phyloP scores from a whole-genome alignment of 139 green algal genomes.

The Choricystis sp. region DNA sequence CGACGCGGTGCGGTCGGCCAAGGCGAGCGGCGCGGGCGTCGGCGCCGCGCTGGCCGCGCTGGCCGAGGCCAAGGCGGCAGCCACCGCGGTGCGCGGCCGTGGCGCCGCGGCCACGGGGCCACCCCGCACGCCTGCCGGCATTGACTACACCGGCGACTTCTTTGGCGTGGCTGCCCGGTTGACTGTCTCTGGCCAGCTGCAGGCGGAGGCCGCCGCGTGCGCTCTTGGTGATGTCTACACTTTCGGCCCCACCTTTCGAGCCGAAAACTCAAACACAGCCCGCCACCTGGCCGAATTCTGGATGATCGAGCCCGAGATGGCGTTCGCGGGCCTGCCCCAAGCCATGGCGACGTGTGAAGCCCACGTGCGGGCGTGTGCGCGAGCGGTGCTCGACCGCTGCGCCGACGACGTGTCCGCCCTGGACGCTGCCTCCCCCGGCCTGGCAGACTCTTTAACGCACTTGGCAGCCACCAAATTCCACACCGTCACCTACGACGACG shows the following conservation, averaged over 20 bases:
- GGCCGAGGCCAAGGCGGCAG: conserved; percentile 47
- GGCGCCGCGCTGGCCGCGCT: conserved; percentile 21
- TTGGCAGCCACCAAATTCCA: conserved; percentile 68
- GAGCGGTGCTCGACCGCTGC: conserved; percentile 54
- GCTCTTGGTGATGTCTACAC: conserved; percentile 85
- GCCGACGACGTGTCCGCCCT: conserved; percentile 58
- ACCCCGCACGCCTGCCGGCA: conserved; percentile 17
- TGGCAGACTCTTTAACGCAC: background rate
- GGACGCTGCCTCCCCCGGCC: conserved; percentile 9
- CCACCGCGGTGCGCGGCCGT: conserved; percentile 34
- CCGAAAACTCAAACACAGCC: conserved; percentile 41
- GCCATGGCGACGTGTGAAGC: conserved; percentile 79
- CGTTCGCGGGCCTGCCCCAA: conserved; percentile 55
- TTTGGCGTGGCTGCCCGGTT: conserved; percentile 80
- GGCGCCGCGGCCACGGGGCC: conserved; percentile 20
- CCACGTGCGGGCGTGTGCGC: conserved; percentile 66
- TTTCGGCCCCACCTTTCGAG: conserved; percentile 55
- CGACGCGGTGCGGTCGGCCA: conserved; percentile 13
- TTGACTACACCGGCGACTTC: conserved; percentile 93
- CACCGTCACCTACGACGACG: conserved; percentile 83
- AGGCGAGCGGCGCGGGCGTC: conserved; percentile 1
- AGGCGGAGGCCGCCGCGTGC: conserved; percentile 79
- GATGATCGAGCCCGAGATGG: conserved; percentile 79
- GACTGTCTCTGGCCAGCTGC: conserved; percentile 87
- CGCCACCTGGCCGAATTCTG: conserved; percentile 74